Base-by-base conservation (phyloP, 2,329 filamentous ascomycete genomes). In the Bisporella sp. region DNA sequence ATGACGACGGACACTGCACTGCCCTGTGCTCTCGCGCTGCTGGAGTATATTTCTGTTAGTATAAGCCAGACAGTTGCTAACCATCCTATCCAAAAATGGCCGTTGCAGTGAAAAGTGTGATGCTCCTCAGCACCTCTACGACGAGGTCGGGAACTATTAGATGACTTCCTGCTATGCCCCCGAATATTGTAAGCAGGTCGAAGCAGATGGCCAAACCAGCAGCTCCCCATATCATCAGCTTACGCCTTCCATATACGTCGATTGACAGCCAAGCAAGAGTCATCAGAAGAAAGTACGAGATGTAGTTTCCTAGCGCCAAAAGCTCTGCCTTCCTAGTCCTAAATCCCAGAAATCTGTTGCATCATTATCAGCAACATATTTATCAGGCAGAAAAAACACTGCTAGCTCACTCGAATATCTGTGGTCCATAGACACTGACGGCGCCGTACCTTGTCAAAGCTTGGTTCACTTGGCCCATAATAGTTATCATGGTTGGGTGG, bases 391-490 rank as follows among this genome's bases (percentile, higher is more conserved):
- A 21, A 21, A 21, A 21, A 21, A 21, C 3, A 21, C 21, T 21
- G 21, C 21, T 21, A 21, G 21, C 21, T 21, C 21, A 21, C 55
- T 79, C 73, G 61, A 83, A 83, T 48, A 83, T 82, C 56, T 83
- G 80, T 2, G 79, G 78, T 0, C 79, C 80, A 51, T 83, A 83
- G 3, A 83, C 79, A 13, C 74, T 78, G 3, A 84, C 76, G 0
- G 79, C 80, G 3, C 77, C 77, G 49, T 80, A 81, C 6, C 76
- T 75, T 0, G 76, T 79, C 46, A 79, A 63, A 1, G 76, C 76
- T 62, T 83, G 80, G 57, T 82, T 82, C 57, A 82, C 64, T 61
- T 84, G 79, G 1, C 78, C 78, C 78, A 83, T 82, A 45, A 83
- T 69, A 0, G 78, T 80, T 29, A 84, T 67, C 57, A 81, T 70